Base-by-base conservation (phyloP, 768 basidiomycete species). In the Rhodotorula diobovata region DNA sequence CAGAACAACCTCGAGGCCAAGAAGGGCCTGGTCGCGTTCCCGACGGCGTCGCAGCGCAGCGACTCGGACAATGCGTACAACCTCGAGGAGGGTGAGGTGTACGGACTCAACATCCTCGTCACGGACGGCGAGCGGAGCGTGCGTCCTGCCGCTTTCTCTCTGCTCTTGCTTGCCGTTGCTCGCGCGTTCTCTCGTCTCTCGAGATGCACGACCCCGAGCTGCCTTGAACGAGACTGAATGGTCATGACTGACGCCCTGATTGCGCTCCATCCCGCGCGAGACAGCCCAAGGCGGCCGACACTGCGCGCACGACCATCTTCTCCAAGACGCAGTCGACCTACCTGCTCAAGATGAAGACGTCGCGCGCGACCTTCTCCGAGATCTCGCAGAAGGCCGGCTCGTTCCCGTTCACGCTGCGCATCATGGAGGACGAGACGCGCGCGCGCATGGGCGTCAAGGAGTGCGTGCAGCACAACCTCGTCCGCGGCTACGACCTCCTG, bases 311-410 rank as follows among this genome's bases (percentile, higher is more conserved):
- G 65, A 90, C 90, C 48, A 88, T 99, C 79, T 96, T 90, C 85
- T 93, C 96, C 80, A 81, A 82, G 68, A 77, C 81, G 82, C n/a
- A 56, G 34, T 85, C 14, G 86, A 94, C 90, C 51, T 98, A 98
- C 82, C 91, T 93, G 80, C 85, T 98, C 79, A 98, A 98, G 84
- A 89, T 95, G 88, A 97, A 95, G 84, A 95, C 90, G 73, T 94
- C 93, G 55, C 90, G 95, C 73, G 86, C 89, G n/a, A 89, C 95
- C 53, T 98, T 97, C 83, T 90, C 90, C 61, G 95, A 98, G 81
- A 91, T 97, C 77, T 91, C 94, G 82, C 94, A 93, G 85, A 98
- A 97, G 82, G 91, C 96, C 53, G 95, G 95, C 35, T 85, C 92
- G 10, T 98, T 99, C 87, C 95, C 96, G 45, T 97, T 99, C 85